A percentile compares a stretch with the other conserved stretches of the same genome.
Conservation (phyloP, 805 yeast genomes). For the Nakazawaea sp. region DNA sequence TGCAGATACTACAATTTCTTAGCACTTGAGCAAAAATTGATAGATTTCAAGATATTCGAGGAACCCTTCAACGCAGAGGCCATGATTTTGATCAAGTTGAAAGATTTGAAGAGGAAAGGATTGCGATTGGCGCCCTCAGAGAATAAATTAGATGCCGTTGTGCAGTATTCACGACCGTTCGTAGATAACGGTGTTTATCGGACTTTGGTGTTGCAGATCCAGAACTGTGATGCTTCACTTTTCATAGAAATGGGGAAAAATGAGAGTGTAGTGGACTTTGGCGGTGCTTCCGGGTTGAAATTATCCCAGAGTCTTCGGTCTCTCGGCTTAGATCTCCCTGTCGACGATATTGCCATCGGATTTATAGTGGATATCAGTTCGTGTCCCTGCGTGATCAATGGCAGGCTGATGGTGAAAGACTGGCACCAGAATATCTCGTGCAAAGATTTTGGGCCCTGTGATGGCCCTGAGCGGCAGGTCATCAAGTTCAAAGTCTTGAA, state of each 20-base stretch:
- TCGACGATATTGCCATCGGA: background rate
- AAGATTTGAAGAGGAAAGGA: slow-evolving; percentile 38
- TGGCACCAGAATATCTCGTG: slow-evolving; percentile 18
- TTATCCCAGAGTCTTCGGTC: no score
- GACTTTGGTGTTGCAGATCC: slow-evolving; percentile 32
- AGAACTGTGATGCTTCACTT: no score
- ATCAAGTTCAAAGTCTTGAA: slow-evolving; percentile 35
- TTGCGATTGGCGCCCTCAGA: slow-evolving; percentile 1
- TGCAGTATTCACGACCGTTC: slow-evolving; percentile 39
- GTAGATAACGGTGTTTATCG: slow-evolving; percentile 28
- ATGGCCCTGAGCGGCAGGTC: slow-evolving; percentile 24
- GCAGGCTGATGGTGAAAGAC: slow-evolving; percentile 19
- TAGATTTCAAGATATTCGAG: slow-evolving; percentile 39
- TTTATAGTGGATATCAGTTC: slow-evolving; percentile 11
- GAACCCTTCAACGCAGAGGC: slow-evolving; percentile 46
- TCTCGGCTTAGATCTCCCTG: no score
- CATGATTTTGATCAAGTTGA: slow-evolving; percentile 49
- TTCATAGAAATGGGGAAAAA: no score
- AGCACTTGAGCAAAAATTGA: slow-evolving; percentile 64
- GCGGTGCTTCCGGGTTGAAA: no score
- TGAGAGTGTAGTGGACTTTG: no score
- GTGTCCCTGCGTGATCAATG: slow-evolving; percentile 20
- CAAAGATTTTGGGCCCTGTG: background rate
- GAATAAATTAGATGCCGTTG: background rate
- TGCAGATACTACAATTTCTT: slow-evolving; percentile 72